Evolutionary conservation across 331 rosid genomes (phyloP).

Genomic region (Spiraea crenata): DNA sequence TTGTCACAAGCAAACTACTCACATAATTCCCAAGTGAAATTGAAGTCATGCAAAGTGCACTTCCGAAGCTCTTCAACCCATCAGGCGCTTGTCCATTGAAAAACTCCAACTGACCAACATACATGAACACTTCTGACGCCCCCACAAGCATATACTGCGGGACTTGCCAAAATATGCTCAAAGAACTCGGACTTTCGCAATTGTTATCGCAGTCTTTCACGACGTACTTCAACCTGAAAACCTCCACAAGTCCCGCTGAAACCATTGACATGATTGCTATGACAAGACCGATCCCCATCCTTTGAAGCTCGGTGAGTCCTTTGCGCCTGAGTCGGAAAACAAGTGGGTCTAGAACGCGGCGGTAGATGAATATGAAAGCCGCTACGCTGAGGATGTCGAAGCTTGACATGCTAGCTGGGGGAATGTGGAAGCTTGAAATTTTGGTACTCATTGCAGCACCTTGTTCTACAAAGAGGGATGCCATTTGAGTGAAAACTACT

Average conservation of each 20-base stretch:
- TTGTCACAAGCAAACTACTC: constrained; percentile 64
- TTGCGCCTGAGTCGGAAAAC: constrained; percentile 21
- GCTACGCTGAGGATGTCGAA: constrained; percentile 82
- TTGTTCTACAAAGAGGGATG: constrained; percentile 86
- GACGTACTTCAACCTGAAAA: constrained; percentile 44
- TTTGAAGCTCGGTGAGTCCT: constrained; percentile 65
- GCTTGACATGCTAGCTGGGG: constrained; percentile 90
- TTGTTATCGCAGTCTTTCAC: constrained; percentile 17
- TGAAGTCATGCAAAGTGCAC: constrained; percentile 86
- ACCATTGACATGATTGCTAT: constrained; percentile 68
- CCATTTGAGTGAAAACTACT: constrained; percentile 85
- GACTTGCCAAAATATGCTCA: constrained; percentile 71
- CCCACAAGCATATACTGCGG: constrained; percentile 72
- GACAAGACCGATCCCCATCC: constrained; percentile 83
- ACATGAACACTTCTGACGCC: constrained; percentile 88
- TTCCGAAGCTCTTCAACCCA: constrained; percentile 79
- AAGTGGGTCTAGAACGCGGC: constrained; percentile 55
- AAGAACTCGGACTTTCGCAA: constrained; percentile 45
- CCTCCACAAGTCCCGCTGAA: constrained; percentile 66
- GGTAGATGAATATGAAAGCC: constrained; percentile 55
- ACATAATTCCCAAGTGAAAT: constrained; percentile 79
- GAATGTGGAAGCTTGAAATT: constrained; percentile 53
- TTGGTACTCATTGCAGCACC: constrained; percentile 72
- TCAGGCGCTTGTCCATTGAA: constrained; percentile 80
- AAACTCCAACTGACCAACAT: constrained; percentile 79